Evolutionary conservation across 2,329 filamentous ascomycete species (phyloP).

Genomic region (Chaetomiaceae sp.): DNA sequence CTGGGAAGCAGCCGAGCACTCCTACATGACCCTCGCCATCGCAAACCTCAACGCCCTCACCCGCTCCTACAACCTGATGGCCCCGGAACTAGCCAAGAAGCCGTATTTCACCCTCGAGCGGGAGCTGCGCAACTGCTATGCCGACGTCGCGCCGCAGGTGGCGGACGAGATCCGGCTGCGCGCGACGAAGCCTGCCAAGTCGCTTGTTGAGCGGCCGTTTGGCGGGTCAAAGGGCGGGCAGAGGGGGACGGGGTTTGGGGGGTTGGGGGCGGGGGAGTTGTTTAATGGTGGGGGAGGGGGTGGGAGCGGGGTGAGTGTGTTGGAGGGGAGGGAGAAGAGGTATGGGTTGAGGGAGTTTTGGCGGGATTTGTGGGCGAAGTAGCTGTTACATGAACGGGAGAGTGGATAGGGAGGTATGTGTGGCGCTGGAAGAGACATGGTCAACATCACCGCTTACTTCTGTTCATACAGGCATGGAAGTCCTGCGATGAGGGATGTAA

Average conservation of each 20-base stretch:
- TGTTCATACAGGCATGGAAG: no score
- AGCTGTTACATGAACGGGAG: no score
- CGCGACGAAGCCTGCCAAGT: slow-evolving; percentile 45
- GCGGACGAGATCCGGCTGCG: slow-evolving; percentile 68
- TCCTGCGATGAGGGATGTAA: no score
- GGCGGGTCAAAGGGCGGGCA: neutral
- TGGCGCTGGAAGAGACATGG: no score
- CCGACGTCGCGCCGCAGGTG: slow-evolving; percentile 76
- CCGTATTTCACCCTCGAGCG: slow-evolving; percentile 82
- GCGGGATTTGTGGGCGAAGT: slow-evolving; percentile 63
- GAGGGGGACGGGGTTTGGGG: slow-evolving; percentile 34
- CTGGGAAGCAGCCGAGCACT: slow-evolving; percentile 68
- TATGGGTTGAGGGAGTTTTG: slow-evolving; percentile 91
- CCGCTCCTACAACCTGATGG: slow-evolving; percentile 91
- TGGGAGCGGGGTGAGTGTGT: slow-evolving; percentile 53
- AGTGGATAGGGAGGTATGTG: no score
- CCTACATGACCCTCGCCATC: slow-evolving; percentile 74
- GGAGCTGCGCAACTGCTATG: slow-evolving; percentile 76
- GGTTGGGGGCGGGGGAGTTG: slow-evolving; percentile 55
- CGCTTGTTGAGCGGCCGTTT: slow-evolving; percentile 33
- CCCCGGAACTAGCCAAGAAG: slow-evolving; percentile 86
- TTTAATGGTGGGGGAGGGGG: slow-evolving; percentile 47
- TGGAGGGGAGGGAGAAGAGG: slow-evolving; percentile 68
- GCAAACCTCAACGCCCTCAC: slow-evolving; percentile 73
- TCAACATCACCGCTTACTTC: no score